A percentile compares a stretch with the other conserved stretches of the same genome.
Evolutionary conservation across 257 asterid species (phyloP).

Genomic region (Rauvolfia tetraphylla): DNA sequence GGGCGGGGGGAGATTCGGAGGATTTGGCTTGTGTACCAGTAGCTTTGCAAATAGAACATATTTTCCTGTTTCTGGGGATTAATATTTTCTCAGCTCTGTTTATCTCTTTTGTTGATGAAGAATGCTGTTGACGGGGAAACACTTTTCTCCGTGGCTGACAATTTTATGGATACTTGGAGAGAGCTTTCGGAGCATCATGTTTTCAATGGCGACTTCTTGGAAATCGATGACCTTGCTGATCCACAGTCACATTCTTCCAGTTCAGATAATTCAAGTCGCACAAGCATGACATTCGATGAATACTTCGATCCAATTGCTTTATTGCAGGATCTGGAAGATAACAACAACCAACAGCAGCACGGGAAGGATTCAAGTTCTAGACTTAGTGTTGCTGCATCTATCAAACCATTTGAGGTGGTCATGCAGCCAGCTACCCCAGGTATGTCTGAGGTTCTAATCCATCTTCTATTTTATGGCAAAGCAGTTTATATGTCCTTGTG

Average conservation of each 20-base stretch:
- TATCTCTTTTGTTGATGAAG: slow-evolving; percentile 9
- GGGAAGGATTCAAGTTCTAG: slow-evolving; percentile 28
- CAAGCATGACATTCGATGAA: slow-evolving; percentile 52
- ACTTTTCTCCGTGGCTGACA: slow-evolving; percentile 23
- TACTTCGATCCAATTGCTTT: slow-evolving; percentile 44
- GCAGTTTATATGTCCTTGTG: not conserved
- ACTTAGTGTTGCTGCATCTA: slow-evolving; percentile 24
- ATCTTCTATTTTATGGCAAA: not conserved
- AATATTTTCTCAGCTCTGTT: not conserved
- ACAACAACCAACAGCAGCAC: slow-evolving; percentile 14
- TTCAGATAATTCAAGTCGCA: slow-evolving; percentile 49
- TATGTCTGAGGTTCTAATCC: slow-evolving; percentile 20
- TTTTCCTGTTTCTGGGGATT: not conserved
- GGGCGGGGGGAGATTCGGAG: not conserved
- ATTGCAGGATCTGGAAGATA: slow-evolving; percentile 42
- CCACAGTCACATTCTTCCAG: slow-evolving; percentile 45
- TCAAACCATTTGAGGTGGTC: slow-evolving; percentile 27
- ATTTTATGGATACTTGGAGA: slow-evolving; percentile 20
- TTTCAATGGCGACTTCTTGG: slow-evolving; percentile 38
- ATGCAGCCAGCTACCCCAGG: slow-evolving; percentile 44
- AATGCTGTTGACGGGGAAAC: slow-evolving; percentile 19
- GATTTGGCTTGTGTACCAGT: not conserved
- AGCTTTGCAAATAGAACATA: no score
- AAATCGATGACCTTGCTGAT: slow-evolving; percentile 46
- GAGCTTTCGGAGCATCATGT: slow-evolving; percentile 26